phyloP scores from a whole-genome alignment of 2,329 filamentous ascomycete species.

The Trichoderma breve region DNA sequence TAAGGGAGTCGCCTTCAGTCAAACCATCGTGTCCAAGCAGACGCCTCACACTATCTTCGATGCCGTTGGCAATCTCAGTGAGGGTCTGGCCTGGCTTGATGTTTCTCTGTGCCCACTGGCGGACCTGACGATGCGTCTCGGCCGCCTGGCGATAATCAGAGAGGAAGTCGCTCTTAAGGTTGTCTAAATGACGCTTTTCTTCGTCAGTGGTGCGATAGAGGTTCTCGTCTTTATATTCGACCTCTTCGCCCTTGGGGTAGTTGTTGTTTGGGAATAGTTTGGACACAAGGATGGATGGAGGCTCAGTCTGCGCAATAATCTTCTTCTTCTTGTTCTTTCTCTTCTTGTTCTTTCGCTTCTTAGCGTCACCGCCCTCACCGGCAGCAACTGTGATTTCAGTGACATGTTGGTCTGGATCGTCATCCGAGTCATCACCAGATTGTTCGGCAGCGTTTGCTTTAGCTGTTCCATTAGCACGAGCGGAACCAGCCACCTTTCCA shows the following conservation, averaged over 20 bases:
- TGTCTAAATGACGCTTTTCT: conserved; percentile 80
- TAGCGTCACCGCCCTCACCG: conserved; percentile 44
- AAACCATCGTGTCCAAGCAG: conserved; percentile 70
- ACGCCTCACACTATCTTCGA: conserved; percentile 71
- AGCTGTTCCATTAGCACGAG: conserved; percentile 4
- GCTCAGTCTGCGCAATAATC: conserved; percentile 70
- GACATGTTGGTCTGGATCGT: conserved; percentile 7
- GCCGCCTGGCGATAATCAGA: conserved; percentile 72
- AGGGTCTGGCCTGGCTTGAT: conserved; percentile 74
- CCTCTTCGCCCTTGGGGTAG: conserved; percentile 76
- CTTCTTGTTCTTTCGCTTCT: conserved; percentile 73
- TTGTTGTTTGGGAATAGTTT: conserved; percentile 69
- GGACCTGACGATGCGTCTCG: conserved; percentile 74
- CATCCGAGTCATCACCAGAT: conserved; percentile 14
- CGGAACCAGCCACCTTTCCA: not conserved
- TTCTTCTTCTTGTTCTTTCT: conserved; percentile 67
- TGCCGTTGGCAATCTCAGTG: conserved; percentile 76
- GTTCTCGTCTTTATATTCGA: conserved; percentile 76
- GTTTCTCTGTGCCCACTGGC: conserved; percentile 71
- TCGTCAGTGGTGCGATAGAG: conserved; percentile 75
- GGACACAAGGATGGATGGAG: conserved; percentile 71
- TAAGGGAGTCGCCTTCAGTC: conserved; percentile 69
- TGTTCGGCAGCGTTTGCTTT: conserved; percentile 27
- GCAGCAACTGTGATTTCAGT: conserved; percentile 33
- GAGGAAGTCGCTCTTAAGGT: conserved; percentile 65